These are phyloP conservation scores for Adiantum capillusveneris DNA, from an alignment of 75 land plant genomes.

Conservation along the genomic window DNA sequence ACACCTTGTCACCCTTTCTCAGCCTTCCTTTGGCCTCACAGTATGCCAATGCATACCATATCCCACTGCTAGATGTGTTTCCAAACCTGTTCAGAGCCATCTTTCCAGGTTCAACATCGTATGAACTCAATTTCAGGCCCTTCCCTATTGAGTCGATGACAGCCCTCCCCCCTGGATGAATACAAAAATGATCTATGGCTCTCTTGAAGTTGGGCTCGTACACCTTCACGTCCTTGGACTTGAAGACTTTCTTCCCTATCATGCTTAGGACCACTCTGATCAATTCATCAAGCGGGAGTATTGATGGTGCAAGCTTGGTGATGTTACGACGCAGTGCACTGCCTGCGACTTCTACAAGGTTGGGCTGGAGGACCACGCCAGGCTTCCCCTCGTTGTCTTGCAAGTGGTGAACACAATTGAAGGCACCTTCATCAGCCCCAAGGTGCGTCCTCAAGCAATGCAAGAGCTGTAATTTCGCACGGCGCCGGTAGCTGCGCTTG, in stretches of 20 bases:
- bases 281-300: constrained; percentile 39
- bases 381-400: constrained; percentile 38
- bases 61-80: constrained; percentile 51
- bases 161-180: constrained; percentile 46
- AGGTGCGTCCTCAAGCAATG: constrained; percentile 38
- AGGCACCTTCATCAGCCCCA: constrained; percentile 44
- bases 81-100: constrained; percentile 60
- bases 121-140: constrained; percentile 20
- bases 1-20: constrained; percentile 28
- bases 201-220: constrained; percentile 37
- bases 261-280: constrained; percentile 11
- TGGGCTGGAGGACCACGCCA: constrained; percentile 34
- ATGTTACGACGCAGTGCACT: constrained; percentile 41
- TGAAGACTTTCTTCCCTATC: not conserved
- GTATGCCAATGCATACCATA: constrained; percentile 61
- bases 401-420: constrained; percentile 23
- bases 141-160: constrained; percentile 41
- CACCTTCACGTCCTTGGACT: not conserved
- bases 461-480: constrained; percentile 36
- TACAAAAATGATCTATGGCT: constrained; percentile 52
- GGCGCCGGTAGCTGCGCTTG: constrained; percentile 6
- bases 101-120: constrained; percentile 45
- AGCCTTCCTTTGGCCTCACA: constrained; percentile 57
- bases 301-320: constrained; percentile 28
- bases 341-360: constrained; percentile 38